Evolutionary conservation across 352 stramenopile species (phyloP), one percentile per base, ranked within the genome.

Genomic region (Globisporangium irregulare): DNA sequence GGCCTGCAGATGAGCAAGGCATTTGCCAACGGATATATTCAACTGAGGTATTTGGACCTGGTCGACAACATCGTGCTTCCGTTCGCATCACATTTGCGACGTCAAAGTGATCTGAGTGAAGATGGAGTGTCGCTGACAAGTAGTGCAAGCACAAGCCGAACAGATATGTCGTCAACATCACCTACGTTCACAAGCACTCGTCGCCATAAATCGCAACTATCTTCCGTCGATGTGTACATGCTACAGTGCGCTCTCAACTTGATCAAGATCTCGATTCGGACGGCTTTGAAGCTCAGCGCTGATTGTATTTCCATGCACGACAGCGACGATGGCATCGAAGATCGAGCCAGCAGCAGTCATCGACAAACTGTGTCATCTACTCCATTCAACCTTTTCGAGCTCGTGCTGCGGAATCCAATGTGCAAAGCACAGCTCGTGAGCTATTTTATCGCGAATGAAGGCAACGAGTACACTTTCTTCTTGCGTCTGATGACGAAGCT

Each of bases 391-490:
- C 68, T 90, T 6, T 79, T 93, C 34, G 60, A 75, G 4, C 66
- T 68, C 8, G 62, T 93, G 56, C 50, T 93, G 38, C 69, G 66
- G 15, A 80, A 86, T 55, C 58, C 73, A 27, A 81, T 81, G 12
- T 92, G 85, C 59, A 71, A 76, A 43, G 59, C 72, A 3, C 85
- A 92, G 54, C 55, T 93, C 7, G 63, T 88, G 14, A 62, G 68
- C 36, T 89, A 89, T 43, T 92, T 92, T 60, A 50, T 86, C 20
- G 68, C 60, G 41, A 91, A 89, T 29, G 74, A 85, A 67, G 75
- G 69, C 61, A 86, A 85, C 27, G 81, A 91, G 59, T 91, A 79
- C 50, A 79, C 80, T 0, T 90, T 90, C 72, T 92, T 93, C 64
- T 58, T 92, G 24, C 81, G 81, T 0, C 41, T 91, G 18, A 90